Evolutionary conservation across 345 rosid species (phyloP), one percentile per base, ranked within the genome.

Genomic region (Camelina neglecta): DNA sequence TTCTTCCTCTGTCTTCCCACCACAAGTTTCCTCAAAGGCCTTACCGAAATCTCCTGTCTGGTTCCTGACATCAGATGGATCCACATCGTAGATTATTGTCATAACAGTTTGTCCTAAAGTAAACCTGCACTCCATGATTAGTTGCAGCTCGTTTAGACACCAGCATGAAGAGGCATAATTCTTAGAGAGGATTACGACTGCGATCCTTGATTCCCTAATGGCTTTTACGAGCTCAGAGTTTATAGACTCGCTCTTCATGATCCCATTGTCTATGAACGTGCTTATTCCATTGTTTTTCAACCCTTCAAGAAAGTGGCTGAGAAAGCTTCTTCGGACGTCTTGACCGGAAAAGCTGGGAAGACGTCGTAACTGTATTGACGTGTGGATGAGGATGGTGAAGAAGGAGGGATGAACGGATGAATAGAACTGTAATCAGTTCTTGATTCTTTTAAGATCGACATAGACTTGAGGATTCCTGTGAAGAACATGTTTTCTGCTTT

Each of bases 131-230:
- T 72, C 47, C 67, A 72, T 61, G 26, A 72, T 72, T 29, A 48
- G 4, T 20, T 8, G 29, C 50, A 72, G 11, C 67, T 60, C 75
- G 26, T 60, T 12, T 0, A 71, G 31, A 36, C 75, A 71, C 75
- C 75, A 60, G 3, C 59, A 60, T 7, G 67, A 71, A n/a, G 75
- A 71, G 6, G 75, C 50, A 20, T 60, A 71, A 60, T 61, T 72
- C 53, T 72, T 51, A 0, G 76, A 61, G 6, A 72, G 53, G 31
- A 72, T 51, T 8, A 72, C 61, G 0, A 72, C 61, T 0, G 29
- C 53, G 2, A 61, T 24, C 39, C 76, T 72, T 51, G 69, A 61
- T 51, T 61, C 42, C 10, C 7, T 21, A 7, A 71, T 71, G n/a
- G 75, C 58, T 71, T n/a, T 23, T 7, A 33, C 20, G 38, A 60